Evolutionary conservation across 1,139 yeast genomes (phyloP), one percentile per base, ranked within the genome.

Genomic region (Zygosaccharomyces sapae): DNA sequence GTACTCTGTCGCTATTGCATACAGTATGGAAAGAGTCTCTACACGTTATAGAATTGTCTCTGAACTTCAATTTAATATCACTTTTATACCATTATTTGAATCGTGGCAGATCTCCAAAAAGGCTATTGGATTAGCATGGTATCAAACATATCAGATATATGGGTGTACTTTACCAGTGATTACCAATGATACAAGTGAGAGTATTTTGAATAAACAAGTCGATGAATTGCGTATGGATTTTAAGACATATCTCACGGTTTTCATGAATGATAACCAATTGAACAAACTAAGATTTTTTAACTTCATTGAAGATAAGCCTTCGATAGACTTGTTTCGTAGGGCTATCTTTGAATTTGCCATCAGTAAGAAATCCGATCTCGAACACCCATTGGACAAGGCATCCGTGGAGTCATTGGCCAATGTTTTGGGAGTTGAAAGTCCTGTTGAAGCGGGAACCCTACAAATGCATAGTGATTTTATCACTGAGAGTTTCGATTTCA

Each of bases 1-100:
- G 1, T 64, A 60, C 37, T 48, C 67, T 1, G 51, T 68, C 3
- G 70, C 71, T 1, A 41, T 70, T 3, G 36, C 67, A 1, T 70
- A 67, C 51, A 62, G 61, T n/a, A 57, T 69, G 25, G 67, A 63
- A 29, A 56, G 65, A 3, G 55, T 62, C 13, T 60, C 67, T 1
- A 53, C 67, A 25, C 66, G 64, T 38, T 70, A 70, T 50, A 57
- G 59, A 36, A 69, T 69, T 16, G 55, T 63, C 0, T 68, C 73
- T 2, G 68, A 67, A 41, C 58, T 58, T 12, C 55, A 55, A 2
- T 62, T 57, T 43, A 57, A 60, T 33, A 49, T 70, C 2, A 55
- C 60, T 5, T 63, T 69, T 39, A 45, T 70, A 0, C 66, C 70
- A 1, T 40, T 68, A 27, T 48, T 51, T 37, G 55, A 56, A 5